Conservation (phyloP, 345 rosid species). For the Gossypium anomalum region DNA sequence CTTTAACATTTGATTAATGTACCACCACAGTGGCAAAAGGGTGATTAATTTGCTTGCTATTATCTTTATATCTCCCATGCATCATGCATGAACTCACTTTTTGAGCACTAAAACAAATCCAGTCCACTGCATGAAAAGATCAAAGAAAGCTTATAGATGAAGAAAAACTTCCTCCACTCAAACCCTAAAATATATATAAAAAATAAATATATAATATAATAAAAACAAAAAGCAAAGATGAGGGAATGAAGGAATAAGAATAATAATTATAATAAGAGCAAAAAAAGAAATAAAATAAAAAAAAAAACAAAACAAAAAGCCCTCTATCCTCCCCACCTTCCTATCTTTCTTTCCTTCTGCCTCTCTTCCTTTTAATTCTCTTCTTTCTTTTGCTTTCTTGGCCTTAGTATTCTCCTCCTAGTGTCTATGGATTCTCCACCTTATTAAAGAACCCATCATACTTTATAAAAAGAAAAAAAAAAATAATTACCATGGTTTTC, state of each 20-base stretch:
- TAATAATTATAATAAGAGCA: conserved; percentile 18
- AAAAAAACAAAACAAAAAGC: conserved; percentile 21
- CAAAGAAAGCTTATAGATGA: conserved; percentile 47
- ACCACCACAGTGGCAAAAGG: conserved; percentile 9
- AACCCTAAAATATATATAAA: conserved; percentile 55
- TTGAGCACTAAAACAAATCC: conserved; percentile 29
- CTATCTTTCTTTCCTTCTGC: conserved; percentile 23
- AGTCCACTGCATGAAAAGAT: conserved; percentile 22
- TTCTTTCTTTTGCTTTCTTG: conserved; percentile 38
- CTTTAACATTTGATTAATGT: too few species aligned
- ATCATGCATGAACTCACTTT: conserved; percentile 31
- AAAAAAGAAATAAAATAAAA: neutral
- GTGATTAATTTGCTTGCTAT: conserved; percentile 11
- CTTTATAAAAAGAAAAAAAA: conserved; percentile 44
- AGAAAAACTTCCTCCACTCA: conserved; percentile 58
- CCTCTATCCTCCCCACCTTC: conserved; percentile 1
- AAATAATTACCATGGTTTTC: conserved; percentile 53
- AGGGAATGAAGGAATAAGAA: conserved; percentile 17
- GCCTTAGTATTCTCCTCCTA: conserved; percentile 32
- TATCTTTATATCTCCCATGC: conserved; percentile 26
- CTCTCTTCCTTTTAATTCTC: conserved; percentile 24
- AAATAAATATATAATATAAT: neutral
- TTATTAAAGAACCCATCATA: conserved; percentile 52
- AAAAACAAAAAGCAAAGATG: conserved; percentile 43
- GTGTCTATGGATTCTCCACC: conserved; percentile 61